Conservation (phyloP, 768 basidiomycete species). For the Tylopilus subfusipes region DNA sequence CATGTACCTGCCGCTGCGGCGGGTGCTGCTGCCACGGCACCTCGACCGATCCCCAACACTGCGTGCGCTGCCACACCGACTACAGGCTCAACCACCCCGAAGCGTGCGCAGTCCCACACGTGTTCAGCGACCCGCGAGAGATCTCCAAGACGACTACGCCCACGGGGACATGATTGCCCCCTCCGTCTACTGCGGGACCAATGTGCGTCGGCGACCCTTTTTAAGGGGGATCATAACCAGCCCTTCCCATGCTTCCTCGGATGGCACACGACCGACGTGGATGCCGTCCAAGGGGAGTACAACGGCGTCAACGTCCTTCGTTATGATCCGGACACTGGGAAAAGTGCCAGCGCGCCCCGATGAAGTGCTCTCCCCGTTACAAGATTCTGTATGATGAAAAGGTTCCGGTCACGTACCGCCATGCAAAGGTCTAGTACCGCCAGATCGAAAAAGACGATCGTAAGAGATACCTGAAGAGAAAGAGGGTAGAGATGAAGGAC, state of each 20-base stretch:
- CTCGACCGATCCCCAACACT: neutral
- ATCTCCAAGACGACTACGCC: no score
- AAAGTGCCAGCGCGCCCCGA: neutral
- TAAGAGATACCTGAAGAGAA: neutral
- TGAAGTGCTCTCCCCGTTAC: neutral
- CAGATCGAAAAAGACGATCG: neutral
- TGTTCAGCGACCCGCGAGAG: neutral
- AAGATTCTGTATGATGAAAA: neutral
- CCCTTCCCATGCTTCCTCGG: slow-evolving; percentile 1
- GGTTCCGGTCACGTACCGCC: no score
- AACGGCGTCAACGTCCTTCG: slow-evolving; percentile 5
- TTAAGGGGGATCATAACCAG: neutral
- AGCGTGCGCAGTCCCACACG: slow-evolving; percentile 1
- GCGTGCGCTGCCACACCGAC: slow-evolving; percentile 4
- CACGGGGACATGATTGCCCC: neutral
- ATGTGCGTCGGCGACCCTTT: neutral
- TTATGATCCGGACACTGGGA: neutral
- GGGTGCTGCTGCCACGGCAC: slow-evolving; percentile 4
- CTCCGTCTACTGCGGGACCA: neutral
- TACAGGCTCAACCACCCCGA: slow-evolving; percentile 1
- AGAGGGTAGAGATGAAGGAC: neutral
- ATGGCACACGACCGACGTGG: slow-evolving; percentile 3
- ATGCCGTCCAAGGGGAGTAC: neutral
- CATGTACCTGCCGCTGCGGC: slow-evolving; percentile 1
- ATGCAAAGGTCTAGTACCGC: neutral